Percentiles rank a stretch among this genome's conserved stretches.
Conservation (phyloP, 129 eudicot species). For the Mikania micrantha region DNA sequence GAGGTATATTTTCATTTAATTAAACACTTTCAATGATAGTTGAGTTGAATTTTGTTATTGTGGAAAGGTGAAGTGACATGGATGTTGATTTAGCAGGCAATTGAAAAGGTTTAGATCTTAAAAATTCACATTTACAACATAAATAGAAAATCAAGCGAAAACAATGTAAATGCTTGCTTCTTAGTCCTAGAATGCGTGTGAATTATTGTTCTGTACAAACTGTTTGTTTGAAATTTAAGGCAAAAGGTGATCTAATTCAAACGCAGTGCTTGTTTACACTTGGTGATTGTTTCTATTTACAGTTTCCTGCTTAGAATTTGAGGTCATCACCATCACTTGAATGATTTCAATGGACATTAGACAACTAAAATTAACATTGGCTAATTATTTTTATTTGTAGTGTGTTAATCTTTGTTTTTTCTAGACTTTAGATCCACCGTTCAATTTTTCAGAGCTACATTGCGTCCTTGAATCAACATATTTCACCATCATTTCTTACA, state of each 20-base stretch:
- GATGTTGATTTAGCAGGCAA: background rate
- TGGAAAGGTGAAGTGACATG: background rate
- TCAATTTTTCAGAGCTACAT: conserved; percentile 26
- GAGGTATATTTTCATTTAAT: conserved; percentile 16
- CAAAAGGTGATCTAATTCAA: background rate
- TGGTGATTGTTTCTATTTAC: background rate
- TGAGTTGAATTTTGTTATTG: background rate
- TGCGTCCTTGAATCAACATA: conserved; percentile 18
- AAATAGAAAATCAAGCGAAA: background rate
- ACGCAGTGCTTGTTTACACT: background rate
- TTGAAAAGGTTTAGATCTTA: background rate
- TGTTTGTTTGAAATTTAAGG: background rate
- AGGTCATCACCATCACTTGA: background rate
- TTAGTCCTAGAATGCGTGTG: background rate
- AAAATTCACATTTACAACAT: background rate
- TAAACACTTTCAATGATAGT: background rate
- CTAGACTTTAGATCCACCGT: conserved; percentile 1
- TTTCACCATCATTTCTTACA: conserved; percentile 14
- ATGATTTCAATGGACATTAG: background rate
- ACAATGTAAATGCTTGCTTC: background rate
- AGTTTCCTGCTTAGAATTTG: background rate
- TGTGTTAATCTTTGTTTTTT: background rate
- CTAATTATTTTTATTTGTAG: background rate
- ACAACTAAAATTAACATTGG: background rate
- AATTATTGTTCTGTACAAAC: background rate